Conservation (phyloP, 176 grass and related monocot genomes). For the Triticum turgidum region DNA sequence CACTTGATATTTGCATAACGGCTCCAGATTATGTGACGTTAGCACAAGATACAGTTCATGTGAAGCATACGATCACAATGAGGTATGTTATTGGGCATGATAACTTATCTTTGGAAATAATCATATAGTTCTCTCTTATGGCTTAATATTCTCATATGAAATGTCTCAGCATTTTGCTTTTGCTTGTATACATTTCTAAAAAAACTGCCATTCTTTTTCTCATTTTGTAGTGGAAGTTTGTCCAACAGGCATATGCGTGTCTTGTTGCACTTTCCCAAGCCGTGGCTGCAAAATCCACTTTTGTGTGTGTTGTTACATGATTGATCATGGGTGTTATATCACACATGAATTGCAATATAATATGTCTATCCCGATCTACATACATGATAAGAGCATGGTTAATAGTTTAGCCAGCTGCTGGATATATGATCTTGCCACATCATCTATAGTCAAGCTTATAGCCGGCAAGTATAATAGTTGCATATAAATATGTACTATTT, state of each 20-base stretch:
- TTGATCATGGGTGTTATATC: not conserved
- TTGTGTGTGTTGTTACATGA: not conserved
- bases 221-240: not conserved
- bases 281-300: not conserved
- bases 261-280: not conserved
- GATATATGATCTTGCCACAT: no score
- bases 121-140: not conserved
- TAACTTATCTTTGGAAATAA: not conserved
- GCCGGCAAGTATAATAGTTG: no score
- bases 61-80: conserved; percentile 52
- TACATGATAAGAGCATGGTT: no score
- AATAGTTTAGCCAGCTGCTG: no score
- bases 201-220: not conserved
- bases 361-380: no score
- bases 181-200: not conserved
- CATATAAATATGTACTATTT: no score
- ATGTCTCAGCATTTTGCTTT: conserved; percentile 5
- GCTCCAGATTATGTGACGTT: conserved; percentile 60
- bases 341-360: no score
- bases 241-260: not conserved
- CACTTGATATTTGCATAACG: conserved; percentile 59
- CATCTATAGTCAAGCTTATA: no score
- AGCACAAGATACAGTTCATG: conserved; percentile 42
- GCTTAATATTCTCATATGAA: not conserved
- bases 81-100: conserved; percentile 45